Conservation (phyloP, 441 rosid genomes). For the Brassica balearica region DNA sequence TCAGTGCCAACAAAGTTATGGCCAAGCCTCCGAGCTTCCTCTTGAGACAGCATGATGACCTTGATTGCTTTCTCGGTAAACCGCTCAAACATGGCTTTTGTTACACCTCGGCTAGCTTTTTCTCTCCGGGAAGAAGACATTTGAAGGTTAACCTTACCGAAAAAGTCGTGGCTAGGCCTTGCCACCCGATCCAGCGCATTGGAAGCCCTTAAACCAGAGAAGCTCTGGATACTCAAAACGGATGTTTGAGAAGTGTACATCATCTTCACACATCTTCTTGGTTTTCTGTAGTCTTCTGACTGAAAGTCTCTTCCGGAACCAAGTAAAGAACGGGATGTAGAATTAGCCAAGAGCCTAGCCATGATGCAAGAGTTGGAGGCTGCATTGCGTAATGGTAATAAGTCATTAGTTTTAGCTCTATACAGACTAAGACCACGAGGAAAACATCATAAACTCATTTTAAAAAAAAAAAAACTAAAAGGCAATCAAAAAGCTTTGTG, state of each 20-base stretch:
- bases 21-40: slow-evolving; percentile 97
- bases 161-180: slow-evolving; percentile 54
- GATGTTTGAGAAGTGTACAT: slow-evolving; percentile 52
- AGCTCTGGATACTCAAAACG: slow-evolving; percentile 55
- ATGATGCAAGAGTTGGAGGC: slow-evolving; percentile 50
- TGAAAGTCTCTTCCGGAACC: slow-evolving; percentile 51
- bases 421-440: too few species aligned
- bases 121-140: slow-evolving; percentile 48
- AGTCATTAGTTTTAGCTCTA: slow-evolving; percentile 2
- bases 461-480: slow-evolving; percentile 8
- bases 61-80: slow-evolving; percentile 97
- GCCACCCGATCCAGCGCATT: slow-evolving; percentile 57
- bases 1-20: slow-evolving; percentile 99
- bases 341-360: slow-evolving; percentile 73
- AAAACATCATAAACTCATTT: too few species aligned
- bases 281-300: slow-evolving; percentile 52
- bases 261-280: slow-evolving; percentile 45
- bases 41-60: slow-evolving; percentile 99
- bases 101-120: slow-evolving; percentile 55
- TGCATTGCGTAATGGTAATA: slow-evolving; percentile 45
- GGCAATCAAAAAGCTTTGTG: background rate
- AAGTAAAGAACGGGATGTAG: slow-evolving; percentile 56
- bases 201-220: slow-evolving; percentile 68
- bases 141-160: slow-evolving; percentile 50
- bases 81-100: slow-evolving; percentile 95